phyloP scores from a whole-genome alignment of 2,329 filamentous ascomycete species.

The Chaetomium sp. region DNA sequence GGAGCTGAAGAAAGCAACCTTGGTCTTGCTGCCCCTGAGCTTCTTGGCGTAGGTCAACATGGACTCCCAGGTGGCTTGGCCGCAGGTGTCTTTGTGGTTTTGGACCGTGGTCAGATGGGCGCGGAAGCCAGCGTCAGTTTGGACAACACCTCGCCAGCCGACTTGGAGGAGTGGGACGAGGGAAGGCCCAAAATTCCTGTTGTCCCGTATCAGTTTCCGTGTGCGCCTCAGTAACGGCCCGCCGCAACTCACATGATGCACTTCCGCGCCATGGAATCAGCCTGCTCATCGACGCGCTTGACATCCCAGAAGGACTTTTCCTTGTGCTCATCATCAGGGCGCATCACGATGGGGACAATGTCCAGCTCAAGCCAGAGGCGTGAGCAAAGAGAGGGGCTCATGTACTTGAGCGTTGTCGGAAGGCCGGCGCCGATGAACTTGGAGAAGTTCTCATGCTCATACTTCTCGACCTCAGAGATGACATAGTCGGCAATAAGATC shows the following conservation, averaged over 20 bases:
- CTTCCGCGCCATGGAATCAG: slow-evolving; percentile 79
- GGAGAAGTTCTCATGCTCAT: slow-evolving; percentile 65
- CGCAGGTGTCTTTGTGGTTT: slow-evolving; percentile 64
- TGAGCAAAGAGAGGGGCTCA: slow-evolving; percentile 67
- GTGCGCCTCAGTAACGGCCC: neutral
- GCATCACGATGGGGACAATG: slow-evolving; percentile 70
- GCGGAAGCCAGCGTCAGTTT: slow-evolving; percentile 68
- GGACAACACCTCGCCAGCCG: slow-evolving; percentile 67
- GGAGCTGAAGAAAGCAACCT: slow-evolving; percentile 76
- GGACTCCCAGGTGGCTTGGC: slow-evolving; percentile 64
- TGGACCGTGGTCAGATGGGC: slow-evolving; percentile 60
- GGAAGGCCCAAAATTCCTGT: slow-evolving; percentile 71
- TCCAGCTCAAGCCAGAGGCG: slow-evolving; percentile 77
- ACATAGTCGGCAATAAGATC: slow-evolving; percentile 62
- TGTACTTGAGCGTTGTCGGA: slow-evolving; percentile 58
- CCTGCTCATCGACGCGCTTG: slow-evolving; percentile 74
- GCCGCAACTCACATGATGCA: slow-evolving; percentile 63
- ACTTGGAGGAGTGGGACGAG: slow-evolving; percentile 69
- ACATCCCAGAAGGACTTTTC: slow-evolving; percentile 52
- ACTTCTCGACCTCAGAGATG: slow-evolving; percentile 57
- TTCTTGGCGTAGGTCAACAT: slow-evolving; percentile 64
- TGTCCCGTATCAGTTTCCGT: slow-evolving; percentile 19
- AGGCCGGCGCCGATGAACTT: slow-evolving; percentile 79
- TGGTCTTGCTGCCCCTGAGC: slow-evolving; percentile 64
- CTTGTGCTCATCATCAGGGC: slow-evolving; percentile 49